Evolutionary conservation across 23 red algal genomes (phyloP), one percentile per base, ranked within the genome.

Genomic region (Chondrus crispus): DNA sequence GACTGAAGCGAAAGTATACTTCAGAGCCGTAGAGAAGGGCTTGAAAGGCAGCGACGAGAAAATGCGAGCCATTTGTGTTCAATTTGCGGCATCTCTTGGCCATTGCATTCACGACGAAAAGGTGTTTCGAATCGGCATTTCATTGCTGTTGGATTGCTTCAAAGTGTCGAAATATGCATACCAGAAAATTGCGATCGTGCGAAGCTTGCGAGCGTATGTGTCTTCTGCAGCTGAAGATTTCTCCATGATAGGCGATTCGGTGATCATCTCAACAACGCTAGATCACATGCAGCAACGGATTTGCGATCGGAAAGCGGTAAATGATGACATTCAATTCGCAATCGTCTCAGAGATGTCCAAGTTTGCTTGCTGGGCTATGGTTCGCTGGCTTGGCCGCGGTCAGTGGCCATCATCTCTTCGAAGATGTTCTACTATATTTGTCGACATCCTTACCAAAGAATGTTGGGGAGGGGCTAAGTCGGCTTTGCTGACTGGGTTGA

Each of bases 101-200:
- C n/a, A 44, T 49, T 90, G 73, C n/a, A 29, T 90, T 8, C 44
- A 81, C n/a, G 60, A 40, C 62, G 87, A 90, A 16, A 43, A 86
- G 2, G 33, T 68, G 2, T 32, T 66, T 22, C 26, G 9, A 6
- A 32, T 9, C 7, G 60, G 60, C 26, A 66, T 66, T 66, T 0
- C 26, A 32, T 32, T 9, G 60, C 62, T 90, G 41, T 26, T 58
- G 6, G 49, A 62, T 8, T 42, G 49, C 26, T 73, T 90, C 1
- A 79, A 81, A 36, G 62, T 77, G 7, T 55, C 89, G 49, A 82
- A 68, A 49, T 92, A 92, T 36, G 89, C 57, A 46, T 92, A 92
- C 54, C 89, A 92, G 44, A 82, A 77, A 55, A 58, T 84, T 26
- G 77, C 78, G 5, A 84, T 45, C 36, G 19, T 80, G 54, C n/a